Evolutionary conservation across 1,139 yeast species (phyloP).

Genomic region (Yamadazyma buinensis): DNA sequence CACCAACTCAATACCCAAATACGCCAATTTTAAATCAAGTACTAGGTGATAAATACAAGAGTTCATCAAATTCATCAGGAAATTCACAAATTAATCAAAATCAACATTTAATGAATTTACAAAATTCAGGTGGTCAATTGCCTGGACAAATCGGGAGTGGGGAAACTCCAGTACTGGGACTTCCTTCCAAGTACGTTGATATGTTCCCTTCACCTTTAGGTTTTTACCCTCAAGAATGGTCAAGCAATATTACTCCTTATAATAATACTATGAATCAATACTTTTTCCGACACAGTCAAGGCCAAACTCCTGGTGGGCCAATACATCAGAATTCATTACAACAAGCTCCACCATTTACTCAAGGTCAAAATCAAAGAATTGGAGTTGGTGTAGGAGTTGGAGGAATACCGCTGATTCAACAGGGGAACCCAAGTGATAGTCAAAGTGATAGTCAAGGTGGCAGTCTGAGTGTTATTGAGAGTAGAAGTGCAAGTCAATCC

Average conservation of each 20-base stretch:
- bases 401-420: too few species aligned
- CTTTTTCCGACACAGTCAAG: constrained; percentile 11
- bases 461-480: too few species aligned
- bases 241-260: constrained; percentile 35
- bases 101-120: neutral
- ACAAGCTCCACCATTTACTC: too few species aligned
- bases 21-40: constrained; percentile 39
- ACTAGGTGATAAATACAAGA: constrained; percentile 4
- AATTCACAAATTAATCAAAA: neutral
- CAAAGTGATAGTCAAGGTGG: too few species aligned
- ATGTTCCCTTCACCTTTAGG: constrained; percentile 55
- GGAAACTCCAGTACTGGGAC: constrained; percentile 49
- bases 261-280: constrained; percentile 23
- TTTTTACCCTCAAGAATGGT: constrained; percentile 47
- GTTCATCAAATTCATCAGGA: neutral
- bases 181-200: constrained; percentile 51
- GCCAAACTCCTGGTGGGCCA: constrained; percentile 2
- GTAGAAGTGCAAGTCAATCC: too few species aligned
- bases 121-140: neutral
- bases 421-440: too few species aligned
- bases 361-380: too few species aligned
- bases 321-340: too few species aligned
- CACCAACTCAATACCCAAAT: constrained; percentile 21
- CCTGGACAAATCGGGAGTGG: neutral
- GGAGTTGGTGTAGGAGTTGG: too few species aligned